Percentiles rank a stretch among this genome's conserved stretches.
phyloP scores from a whole-genome alignment of 768 basidiomycete genomes.

The Omphalotus guepiniiformis region DNA sequence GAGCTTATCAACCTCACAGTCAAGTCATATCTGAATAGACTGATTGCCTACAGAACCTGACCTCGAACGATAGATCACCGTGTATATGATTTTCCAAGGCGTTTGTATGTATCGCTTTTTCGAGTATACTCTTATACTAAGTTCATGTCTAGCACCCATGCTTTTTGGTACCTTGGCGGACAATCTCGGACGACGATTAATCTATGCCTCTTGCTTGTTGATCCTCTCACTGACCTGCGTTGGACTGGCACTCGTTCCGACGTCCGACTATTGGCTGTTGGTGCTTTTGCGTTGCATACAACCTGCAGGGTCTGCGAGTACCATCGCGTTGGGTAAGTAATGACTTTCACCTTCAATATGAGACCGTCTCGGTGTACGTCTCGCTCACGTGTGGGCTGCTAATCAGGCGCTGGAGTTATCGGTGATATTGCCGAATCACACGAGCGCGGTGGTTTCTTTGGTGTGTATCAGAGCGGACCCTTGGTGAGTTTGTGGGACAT shows the following conservation, averaged over 20 bases:
- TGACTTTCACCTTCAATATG: background rate
- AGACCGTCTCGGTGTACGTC: too few relatives aligned
- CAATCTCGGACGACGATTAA: slow-evolving; percentile 62
- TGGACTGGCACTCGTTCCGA: slow-evolving; percentile 45
- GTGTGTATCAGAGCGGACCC: slow-evolving; percentile 60
- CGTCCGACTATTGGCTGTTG: slow-evolving; percentile 68
- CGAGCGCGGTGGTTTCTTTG: slow-evolving; percentile 76
- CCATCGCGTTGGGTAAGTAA: slow-evolving; percentile 60
- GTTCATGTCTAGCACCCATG: background rate
- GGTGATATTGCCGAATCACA: slow-evolving; percentile 69
- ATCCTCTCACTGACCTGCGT: slow-evolving; percentile 66
- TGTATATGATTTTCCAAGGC: slow-evolving; percentile 70
- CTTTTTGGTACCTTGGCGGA: slow-evolving; percentile 31
- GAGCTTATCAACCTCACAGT: slow-evolving; percentile 80
- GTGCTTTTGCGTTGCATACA: slow-evolving; percentile 79
- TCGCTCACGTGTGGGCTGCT: too few relatives aligned
- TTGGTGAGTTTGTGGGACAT: slow-evolving; percentile 33
- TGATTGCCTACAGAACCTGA: background rate
- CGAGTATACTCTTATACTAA: slow-evolving; percentile 2
- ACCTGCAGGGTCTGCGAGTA: slow-evolving; percentile 75
- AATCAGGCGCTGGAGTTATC: slow-evolving; percentile 70
- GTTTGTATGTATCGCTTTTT: slow-evolving; percentile 35
- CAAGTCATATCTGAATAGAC: background rate
- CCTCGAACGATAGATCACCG: slow-evolving; percentile 40
- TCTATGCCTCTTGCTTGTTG: slow-evolving; percentile 58